Evolutionary conservation across 2,329 filamentous ascomycete genomes (phyloP), one percentile per base, ranked within the genome.

Genomic region (Alternaria longipes): DNA sequence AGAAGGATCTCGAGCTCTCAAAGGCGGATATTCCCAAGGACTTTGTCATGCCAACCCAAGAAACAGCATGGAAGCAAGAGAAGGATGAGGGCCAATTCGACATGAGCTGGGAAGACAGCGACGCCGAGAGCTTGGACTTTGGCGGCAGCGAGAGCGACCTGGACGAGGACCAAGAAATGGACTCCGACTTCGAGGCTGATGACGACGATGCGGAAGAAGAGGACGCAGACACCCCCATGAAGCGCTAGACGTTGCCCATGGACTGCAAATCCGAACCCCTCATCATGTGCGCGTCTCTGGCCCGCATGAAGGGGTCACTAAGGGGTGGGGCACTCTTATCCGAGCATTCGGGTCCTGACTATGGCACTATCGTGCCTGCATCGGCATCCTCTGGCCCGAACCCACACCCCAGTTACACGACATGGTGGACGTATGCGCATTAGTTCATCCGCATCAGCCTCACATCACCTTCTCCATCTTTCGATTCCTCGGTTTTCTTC

Each of bases 11-110:
- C 5, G 88, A 91, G 66, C 82, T 82, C 46, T 94, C 92, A 12
- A 92, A 92, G 80, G 82, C 85, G 65, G 92, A 97, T 73, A 93
- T 97, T 3, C 94, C 95, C 0, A 81, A 83, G 0, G 93, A 86
- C 0, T 94, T 94, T 65, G 84, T 87, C 56, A 94, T 98, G 90
- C 95, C 95, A 0, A 93, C 90, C 0, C 86, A 84, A 51, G 81
- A 89, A 54, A 84, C 84, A 79, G 90, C 74, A 79, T 92, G 80
- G 69, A 81, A 80, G 72, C 87, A 89, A 72, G 87, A 89, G 1
- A 88, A 90, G 67, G 69, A 85, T 14, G 86, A 89, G 3, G 88
- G 91, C 41, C 91, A 96, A 69, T 80, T 77, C 52, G 78, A 78
- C 28, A 79, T 80, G 76, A 77, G 71, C 56, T 81, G 79, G 78